Conservation (phyloP, 352 stramenopile genomes). For the Phytophthora pluvialis region DNA sequence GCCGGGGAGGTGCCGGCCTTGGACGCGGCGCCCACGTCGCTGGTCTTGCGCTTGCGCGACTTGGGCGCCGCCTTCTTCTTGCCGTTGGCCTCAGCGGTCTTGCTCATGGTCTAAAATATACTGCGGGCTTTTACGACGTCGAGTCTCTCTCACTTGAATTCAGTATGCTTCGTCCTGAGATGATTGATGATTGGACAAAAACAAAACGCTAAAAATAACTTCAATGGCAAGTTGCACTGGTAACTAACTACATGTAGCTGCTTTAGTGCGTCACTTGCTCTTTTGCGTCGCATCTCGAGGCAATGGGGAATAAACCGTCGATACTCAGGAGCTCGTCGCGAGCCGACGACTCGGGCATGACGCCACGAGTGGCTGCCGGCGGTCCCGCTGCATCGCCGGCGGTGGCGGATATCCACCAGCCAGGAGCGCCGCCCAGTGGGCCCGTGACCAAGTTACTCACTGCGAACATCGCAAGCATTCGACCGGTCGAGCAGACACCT, state of each 20-base stretch:
- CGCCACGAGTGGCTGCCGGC: conserved; percentile 6
- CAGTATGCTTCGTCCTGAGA: not conserved
- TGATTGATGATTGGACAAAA: conserved; percentile 1
- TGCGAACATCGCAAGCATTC: conserved; percentile 53
- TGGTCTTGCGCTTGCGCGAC: conserved; percentile 77
- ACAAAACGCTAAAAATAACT: conserved; percentile 17
- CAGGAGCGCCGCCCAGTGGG: conserved; percentile 12
- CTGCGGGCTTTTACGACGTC: not conserved
- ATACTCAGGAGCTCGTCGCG: conserved; percentile 49
- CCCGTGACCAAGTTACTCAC: conserved; percentile 25
- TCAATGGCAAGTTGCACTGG: conserved; percentile 22
- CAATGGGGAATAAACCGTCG: conserved; percentile 76
- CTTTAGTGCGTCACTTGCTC: not conserved
- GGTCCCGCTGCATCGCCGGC: conserved; percentile 1
- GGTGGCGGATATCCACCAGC: conserved; percentile 15
- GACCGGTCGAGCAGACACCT: conserved; percentile 44
- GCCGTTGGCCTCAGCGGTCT: conserved; percentile 27
- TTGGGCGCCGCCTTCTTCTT: conserved; percentile 84
- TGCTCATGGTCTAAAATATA: conserved; percentile 37
- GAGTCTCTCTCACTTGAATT: not conserved
- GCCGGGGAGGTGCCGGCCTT: conserved; percentile 44
- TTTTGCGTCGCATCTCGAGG: not conserved
- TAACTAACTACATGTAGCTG: not conserved
- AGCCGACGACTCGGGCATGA: conserved; percentile 23
- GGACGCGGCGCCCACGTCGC: conserved; percentile 48